phyloP scores from a whole-genome alignment of 805 yeast genomes.

The Candida krabiensis region DNA sequence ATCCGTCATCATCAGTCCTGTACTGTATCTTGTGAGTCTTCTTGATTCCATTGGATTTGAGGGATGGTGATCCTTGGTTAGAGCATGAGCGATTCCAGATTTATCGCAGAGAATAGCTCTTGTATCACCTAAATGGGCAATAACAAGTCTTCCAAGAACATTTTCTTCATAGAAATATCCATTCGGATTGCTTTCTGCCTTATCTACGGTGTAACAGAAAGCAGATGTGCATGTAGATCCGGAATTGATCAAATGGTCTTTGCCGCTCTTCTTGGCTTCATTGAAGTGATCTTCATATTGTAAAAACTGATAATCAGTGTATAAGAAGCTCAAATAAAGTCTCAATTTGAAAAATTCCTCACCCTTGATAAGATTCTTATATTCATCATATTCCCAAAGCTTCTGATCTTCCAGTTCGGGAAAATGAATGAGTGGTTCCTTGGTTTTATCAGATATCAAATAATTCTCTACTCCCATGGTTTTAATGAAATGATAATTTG shows the following conservation, averaged over 20 bases:
- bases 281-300: constrained; percentile 28
- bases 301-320: constrained; percentile 64
- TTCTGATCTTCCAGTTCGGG: constrained; percentile 13
- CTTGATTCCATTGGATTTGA: constrained; percentile 74
- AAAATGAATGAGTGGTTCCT: constrained; percentile 8
- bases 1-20: constrained; percentile 72
- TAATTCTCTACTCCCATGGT: constrained; percentile 20
- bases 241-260: constrained; percentile 23
- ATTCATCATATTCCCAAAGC: constrained; percentile 19
- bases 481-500: constrained; percentile 20
- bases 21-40: constrained; percentile 63
- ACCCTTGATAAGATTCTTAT: constrained; percentile 14
- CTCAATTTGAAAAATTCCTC: constrained; percentile 62
- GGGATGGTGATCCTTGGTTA: constrained; percentile 86
- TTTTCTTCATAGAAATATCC: constrained; percentile 62
- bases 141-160: constrained; percentile 63
- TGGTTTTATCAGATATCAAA: constrained; percentile 5
- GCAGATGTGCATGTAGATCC: constrained; percentile 39
- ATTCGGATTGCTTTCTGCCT: constrained; percentile 26
- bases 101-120: constrained; percentile 82
- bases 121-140: constrained; percentile 94
- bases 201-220: constrained; percentile 33
- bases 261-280: constrained; percentile 6
- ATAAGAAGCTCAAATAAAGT: constrained; percentile 61
- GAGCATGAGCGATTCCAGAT: constrained; percentile 72